phyloP scores from a whole-genome alignment of 163 green algal genomes.

The Volvox carteri region DNA sequence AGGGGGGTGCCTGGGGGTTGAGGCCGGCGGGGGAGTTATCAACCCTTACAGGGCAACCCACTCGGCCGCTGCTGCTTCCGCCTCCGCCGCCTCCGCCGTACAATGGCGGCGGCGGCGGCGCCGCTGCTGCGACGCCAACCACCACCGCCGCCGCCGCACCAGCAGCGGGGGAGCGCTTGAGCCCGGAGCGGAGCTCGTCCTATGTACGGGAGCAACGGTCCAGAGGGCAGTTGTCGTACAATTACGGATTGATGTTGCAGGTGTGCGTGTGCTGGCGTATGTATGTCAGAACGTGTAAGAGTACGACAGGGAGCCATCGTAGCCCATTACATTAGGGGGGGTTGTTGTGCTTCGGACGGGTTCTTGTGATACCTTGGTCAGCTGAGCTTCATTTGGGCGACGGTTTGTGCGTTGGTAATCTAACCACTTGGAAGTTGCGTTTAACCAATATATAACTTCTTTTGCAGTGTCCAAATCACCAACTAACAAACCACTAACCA shows the following conservation, averaged over 20 bases:
- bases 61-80: not conserved
- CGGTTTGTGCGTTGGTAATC: too few relatives aligned
- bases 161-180: too few relatives aligned
- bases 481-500: not conserved
- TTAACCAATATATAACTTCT: too few relatives aligned
- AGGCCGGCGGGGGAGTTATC: not conserved
- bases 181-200: not conserved
- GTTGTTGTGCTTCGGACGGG: too few relatives aligned
- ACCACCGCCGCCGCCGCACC: too few relatives aligned
- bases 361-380: too few relatives aligned
- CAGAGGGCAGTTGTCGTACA: constrained; percentile 1
- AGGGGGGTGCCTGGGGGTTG: not conserved
- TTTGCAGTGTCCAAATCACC: not conserved
- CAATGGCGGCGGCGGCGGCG: not conserved
- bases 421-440: too few relatives aligned
- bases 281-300: too few relatives aligned
- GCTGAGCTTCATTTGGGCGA: too few relatives aligned
- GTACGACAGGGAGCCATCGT: too few relatives aligned
- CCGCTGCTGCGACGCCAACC: not conserved
- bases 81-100: not conserved
- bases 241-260: constrained; percentile 48
- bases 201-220: not conserved
- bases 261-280: not conserved
- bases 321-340: too few relatives aligned
- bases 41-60: not conserved